These are phyloP conservation scores for Raphanus hybrid DNA, from an alignment of 441 rosid species.

Conservation along the genomic window DNA sequence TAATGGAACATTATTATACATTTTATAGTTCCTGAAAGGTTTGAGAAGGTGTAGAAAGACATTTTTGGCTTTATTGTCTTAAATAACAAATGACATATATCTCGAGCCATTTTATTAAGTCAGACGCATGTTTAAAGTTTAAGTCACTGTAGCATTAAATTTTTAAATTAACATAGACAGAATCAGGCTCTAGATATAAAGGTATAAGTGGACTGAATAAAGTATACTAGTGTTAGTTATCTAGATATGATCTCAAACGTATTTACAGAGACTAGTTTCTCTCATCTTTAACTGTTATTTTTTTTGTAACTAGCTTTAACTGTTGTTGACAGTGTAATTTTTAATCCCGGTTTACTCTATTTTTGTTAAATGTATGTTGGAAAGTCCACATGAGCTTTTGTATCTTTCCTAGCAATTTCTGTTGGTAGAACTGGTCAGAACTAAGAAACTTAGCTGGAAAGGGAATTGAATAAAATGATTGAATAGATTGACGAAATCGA, in stretches of 20 bases:
- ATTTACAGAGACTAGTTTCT: background rate
- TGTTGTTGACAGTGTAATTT: background rate
- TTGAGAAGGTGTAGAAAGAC: too few species aligned
- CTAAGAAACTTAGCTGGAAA: too few species aligned
- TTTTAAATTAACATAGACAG: too few species aligned
- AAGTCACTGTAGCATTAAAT: background rate
- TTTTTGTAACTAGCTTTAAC: too few species aligned
- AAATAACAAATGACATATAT: too few species aligned
- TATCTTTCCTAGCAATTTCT: conserved; percentile 21
- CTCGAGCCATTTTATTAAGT: too few species aligned
- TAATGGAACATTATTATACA: too few species aligned
- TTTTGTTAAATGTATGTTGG: conserved; percentile 1
- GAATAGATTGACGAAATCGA: background rate
- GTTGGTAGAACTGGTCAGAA: background rate
- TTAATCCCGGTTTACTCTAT: background rate
- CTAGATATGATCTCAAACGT: too few species aligned
- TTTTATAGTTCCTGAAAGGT: too few species aligned
- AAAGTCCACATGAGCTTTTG: background rate
- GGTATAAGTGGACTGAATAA: background rate
- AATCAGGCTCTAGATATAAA: too few species aligned
- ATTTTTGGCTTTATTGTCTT: too few species aligned
- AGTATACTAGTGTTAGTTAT: background rate
- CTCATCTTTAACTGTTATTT: too few species aligned
- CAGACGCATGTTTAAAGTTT: background rate
- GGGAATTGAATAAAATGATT: background rate